Evolutionary conservation across 169 alveolate genomes (phyloP).

Genomic region (Babesia caballi): DNA sequence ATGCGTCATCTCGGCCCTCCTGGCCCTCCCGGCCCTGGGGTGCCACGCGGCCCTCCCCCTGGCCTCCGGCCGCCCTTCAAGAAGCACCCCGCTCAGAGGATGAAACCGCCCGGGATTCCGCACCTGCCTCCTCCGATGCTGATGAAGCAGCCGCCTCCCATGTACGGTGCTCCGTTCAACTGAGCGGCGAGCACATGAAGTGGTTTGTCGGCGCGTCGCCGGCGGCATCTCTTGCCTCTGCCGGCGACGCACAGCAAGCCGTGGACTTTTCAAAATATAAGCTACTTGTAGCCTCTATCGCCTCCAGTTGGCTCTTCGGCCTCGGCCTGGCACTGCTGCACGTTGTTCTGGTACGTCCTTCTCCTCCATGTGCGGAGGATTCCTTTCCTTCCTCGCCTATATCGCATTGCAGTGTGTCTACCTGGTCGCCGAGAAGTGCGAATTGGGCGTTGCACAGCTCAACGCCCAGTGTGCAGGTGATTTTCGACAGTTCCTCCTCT

Average conservation of each 20-base stretch:
- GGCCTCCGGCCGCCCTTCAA: not conserved
- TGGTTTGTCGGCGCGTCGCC: not conserved
- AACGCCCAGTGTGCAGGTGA: constrained; percentile 62
- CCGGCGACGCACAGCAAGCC: not conserved
- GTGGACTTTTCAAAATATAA: constrained; percentile 9
- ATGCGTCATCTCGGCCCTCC: no score
- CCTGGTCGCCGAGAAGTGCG: constrained; percentile 22
- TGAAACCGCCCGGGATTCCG: not conserved
- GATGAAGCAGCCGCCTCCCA: constrained; percentile 18
- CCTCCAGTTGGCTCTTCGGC: constrained; percentile 30
- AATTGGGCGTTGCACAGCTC: constrained; percentile 21
- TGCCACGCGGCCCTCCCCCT: not conserved
- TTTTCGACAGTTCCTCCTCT: not conserved
- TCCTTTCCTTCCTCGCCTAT: not conserved
- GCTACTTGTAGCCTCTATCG: not conserved
- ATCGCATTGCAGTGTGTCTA: constrained; percentile 19
- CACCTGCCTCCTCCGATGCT: not conserved
- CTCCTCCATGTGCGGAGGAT: not conserved
- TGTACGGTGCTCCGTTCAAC: not conserved
- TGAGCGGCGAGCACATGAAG: constrained; percentile 1
- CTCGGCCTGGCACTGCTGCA: constrained; percentile 24
- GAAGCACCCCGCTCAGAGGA: not conserved
- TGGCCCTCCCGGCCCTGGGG: not conserved
- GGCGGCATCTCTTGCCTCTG: not conserved
- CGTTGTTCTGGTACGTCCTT: constrained; percentile 30